Conservation (phyloP, 2,329 filamentous ascomycete species). For the Tolypocladium paradoxum region DNA sequence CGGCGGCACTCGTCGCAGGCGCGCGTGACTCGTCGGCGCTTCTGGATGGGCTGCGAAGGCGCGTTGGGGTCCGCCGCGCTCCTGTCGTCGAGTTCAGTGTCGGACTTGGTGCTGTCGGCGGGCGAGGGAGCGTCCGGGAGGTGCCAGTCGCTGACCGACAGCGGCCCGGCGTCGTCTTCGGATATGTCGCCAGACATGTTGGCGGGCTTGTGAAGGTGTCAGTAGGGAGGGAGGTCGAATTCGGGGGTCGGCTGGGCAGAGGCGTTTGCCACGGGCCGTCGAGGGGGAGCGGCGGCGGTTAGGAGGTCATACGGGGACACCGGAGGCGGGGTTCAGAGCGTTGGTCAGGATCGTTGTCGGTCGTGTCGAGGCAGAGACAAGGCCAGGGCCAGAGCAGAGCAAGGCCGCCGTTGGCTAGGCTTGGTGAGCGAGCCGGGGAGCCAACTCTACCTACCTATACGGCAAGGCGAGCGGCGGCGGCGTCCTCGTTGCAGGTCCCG, state of each 20-base stretch:
- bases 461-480: slow-evolving; percentile 4
- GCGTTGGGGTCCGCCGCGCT: slow-evolving; percentile 18
- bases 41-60: slow-evolving; percentile 54
- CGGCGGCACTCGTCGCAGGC: slow-evolving; percentile 75
- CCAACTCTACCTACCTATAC: not conserved
- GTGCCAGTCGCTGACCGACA: slow-evolving; percentile 24
- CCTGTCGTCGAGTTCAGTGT: slow-evolving; percentile 28
- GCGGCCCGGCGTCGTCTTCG: slow-evolving; percentile 30
- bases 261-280: slow-evolving; percentile 3
- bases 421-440: not conserved
- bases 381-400: not conserved
- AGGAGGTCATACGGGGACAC: slow-evolving; percentile 6
- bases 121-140: slow-evolving; percentile 25
- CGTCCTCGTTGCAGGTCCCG: slow-evolving; percentile 13
- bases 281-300: not conserved
- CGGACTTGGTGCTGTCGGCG: slow-evolving; percentile 32
- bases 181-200: slow-evolving; percentile 28
- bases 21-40: slow-evolving; percentile 66
- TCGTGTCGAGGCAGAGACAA: not conserved
- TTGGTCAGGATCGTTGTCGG: not conserved
- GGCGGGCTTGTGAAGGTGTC: slow-evolving; percentile 4
- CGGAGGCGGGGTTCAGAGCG: not conserved
- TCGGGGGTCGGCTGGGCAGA: not conserved
- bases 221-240: not conserved
- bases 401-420: not conserved